phyloP scores from a whole-genome alignment of 2,329 filamentous ascomycete species.

The Orbilia brochopaga region DNA sequence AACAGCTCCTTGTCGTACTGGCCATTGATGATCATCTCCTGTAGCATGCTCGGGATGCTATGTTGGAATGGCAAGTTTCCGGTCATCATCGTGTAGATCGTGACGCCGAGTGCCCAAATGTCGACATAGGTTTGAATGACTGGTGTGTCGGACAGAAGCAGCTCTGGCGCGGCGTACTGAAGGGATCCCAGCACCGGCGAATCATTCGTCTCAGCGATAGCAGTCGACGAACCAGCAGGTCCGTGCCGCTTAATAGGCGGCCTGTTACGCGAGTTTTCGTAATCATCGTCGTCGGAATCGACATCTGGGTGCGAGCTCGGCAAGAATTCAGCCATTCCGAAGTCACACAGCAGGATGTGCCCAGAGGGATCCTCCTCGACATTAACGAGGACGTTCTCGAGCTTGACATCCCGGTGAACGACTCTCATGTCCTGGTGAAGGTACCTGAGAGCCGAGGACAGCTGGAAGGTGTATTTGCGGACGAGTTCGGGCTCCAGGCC shows the following conservation, averaged over 20 bases:
- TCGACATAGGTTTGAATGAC: slow-evolving; percentile 64
- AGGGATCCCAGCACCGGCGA: slow-evolving; percentile 55
- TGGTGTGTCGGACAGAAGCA: slow-evolving; percentile 54
- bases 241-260: slow-evolving; percentile 63
- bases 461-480: slow-evolving; percentile 68
- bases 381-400: slow-evolving; percentile 70
- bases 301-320: slow-evolving; percentile 62
- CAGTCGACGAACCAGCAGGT: slow-evolving; percentile 65
- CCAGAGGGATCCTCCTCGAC: slow-evolving; percentile 61
- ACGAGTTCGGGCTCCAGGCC: slow-evolving; percentile 64
- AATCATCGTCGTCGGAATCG: slow-evolving; percentile 62
- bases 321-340: slow-evolving; percentile 73
- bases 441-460: slow-evolving; percentile 70
- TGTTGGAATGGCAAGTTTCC: slow-evolving; percentile 70
- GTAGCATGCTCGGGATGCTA: slow-evolving; percentile 65
- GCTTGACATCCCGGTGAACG: slow-evolving; percentile 72
- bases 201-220: slow-evolving; percentile 67
- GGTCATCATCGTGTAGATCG: slow-evolving; percentile 67
- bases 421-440: slow-evolving; percentile 71
- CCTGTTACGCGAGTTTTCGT: slow-evolving; percentile 60
- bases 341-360: slow-evolving; percentile 69
- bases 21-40: slow-evolving; percentile 66
- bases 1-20: slow-evolving; percentile 64
- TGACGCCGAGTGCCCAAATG: slow-evolving; percentile 71
- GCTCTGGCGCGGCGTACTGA: slow-evolving; percentile 63